phyloP scores from a whole-genome alignment of 768 basidiomycete species.

The Aureoboletus auriporus region DNA sequence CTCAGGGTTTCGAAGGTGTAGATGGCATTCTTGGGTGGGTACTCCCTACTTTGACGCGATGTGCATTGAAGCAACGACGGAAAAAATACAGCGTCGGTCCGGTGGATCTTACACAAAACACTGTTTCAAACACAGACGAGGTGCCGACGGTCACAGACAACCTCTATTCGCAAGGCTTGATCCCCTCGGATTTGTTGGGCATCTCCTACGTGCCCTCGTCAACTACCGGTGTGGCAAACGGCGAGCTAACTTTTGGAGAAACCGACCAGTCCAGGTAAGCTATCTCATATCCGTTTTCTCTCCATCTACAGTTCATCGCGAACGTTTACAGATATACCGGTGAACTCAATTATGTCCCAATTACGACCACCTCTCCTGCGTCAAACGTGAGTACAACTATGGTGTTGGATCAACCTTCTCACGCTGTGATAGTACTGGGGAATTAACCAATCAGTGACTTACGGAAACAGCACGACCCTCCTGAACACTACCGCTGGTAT shows the following conservation, averaged over 20 bases:
- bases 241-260: conserved; percentile 54
- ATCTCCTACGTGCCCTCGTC: conserved; percentile 53
- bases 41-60: not conserved
- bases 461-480: conserved; percentile 32
- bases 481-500: conserved; percentile 40
- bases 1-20: conserved; percentile 41
- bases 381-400: conserved; percentile 19
- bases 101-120: conserved; percentile 43
- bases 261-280: conserved; percentile 43
- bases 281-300: not conserved
- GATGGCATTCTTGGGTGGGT: conserved; percentile 52
- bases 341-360: conserved; percentile 34
- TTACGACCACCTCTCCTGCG: conserved; percentile 45
- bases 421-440: conserved; percentile 41
- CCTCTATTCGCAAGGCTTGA: conserved; percentile 44
- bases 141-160: conserved; percentile 60
- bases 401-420: not conserved
- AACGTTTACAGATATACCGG: conserved; percentile 28
- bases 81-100: conserved; percentile 41
- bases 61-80: not conserved
- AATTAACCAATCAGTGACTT: conserved; percentile 38
- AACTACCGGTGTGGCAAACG: conserved; percentile 34
- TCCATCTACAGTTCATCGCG: not conserved
- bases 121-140: conserved; percentile 34
- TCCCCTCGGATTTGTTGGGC: conserved; percentile 43